Conservation (phyloP, 2,329 filamentous ascomycete species). For the Aureobasidium zeae region DNA sequence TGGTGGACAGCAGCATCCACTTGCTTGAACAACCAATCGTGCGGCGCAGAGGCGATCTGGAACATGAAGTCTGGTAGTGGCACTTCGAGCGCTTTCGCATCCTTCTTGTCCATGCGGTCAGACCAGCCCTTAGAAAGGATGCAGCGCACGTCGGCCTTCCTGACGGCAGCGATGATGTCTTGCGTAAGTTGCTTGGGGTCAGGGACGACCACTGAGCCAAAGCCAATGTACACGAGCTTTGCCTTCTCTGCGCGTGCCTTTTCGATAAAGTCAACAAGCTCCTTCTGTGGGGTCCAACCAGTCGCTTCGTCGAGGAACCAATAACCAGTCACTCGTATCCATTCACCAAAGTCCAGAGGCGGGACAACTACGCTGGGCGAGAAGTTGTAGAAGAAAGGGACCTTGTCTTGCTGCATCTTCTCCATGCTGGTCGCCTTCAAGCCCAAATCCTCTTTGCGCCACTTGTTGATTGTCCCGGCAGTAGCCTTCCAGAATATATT, state of each 20-base stretch:
- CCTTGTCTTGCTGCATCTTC: conserved; percentile 91
- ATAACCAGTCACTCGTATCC: conserved; percentile 94
- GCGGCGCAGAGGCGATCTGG: conserved; percentile 72
- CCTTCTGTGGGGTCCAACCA: conserved; percentile 63
- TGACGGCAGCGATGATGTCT: conserved; percentile 85
- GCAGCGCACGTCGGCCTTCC: conserved; percentile 86
- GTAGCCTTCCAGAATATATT: conserved; percentile 95
- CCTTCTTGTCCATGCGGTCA: conserved; percentile 60
- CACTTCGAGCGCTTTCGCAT: conserved; percentile 51
- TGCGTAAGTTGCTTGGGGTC: conserved; percentile 82
- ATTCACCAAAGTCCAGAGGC: conserved; percentile 90
- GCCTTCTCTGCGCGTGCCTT: conserved; percentile 71
- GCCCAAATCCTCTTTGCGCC: conserved; percentile 72
- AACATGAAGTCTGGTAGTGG: conserved; percentile 70
- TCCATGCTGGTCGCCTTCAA: conserved; percentile 74
- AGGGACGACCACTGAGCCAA: conserved; percentile 89
- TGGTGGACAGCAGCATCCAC: conserved; percentile 94
- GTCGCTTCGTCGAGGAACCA: conserved; percentile 82
- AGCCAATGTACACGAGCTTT: conserved; percentile 93
- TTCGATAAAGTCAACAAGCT: conserved; percentile 73
- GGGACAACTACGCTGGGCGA: conserved; percentile 88
- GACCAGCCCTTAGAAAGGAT: conserved; percentile 97
- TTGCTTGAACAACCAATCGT: conserved; percentile 92
- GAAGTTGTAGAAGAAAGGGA: conserved; percentile 98
- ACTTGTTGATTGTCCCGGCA: conserved; percentile 81